Conservation (phyloP, 2,329 filamentous ascomycete genomes). For the Chaetomium sp. region DNA sequence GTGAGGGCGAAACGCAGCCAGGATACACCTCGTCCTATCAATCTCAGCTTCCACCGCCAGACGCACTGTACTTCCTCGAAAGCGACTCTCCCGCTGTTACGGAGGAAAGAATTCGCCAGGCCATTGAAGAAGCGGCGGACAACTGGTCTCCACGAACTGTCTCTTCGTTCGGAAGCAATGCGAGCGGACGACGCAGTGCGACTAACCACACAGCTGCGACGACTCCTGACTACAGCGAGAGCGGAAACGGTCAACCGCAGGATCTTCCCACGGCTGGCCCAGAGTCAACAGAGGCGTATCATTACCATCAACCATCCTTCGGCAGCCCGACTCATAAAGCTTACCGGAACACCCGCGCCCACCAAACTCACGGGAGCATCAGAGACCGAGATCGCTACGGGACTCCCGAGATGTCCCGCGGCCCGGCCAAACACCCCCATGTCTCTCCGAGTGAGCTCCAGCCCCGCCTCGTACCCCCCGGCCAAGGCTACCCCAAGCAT, state of each 20-base stretch:
- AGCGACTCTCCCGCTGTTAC: conserved; percentile 47
- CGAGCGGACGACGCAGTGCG: conserved; percentile 32
- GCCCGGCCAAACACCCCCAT: conserved; percentile 32
- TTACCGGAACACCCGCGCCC: no score
- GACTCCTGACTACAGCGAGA: conserved; percentile 37
- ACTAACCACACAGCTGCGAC: conserved; percentile 37
- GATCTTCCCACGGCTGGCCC: no score
- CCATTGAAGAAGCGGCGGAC: conserved; percentile 27
- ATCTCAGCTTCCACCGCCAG: neutral
- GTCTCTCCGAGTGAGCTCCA: conserved; percentile 32
- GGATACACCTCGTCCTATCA: neutral
- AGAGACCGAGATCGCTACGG: conserved; percentile 30
- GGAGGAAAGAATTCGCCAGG: conserved; percentile 29
- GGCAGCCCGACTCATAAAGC: no score
- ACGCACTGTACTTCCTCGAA: conserved; percentile 35
- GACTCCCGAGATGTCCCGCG: conserved; percentile 38
- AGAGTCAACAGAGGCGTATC: neutral
- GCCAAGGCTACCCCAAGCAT: conserved; percentile 28
- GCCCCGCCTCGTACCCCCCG: conserved; percentile 2
- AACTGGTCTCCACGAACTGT: conserved; percentile 29
- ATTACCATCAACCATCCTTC: neutral
- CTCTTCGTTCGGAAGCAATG: conserved; percentile 40
- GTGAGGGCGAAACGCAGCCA: no score
- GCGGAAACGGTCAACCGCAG: conserved; percentile 24
- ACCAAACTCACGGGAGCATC: neutral